Evolutionary conservation across 2,329 filamentous ascomycete genomes (phyloP), one percentile per base, ranked within the genome.

Genomic region (Sporothrix schenckii): DNA sequence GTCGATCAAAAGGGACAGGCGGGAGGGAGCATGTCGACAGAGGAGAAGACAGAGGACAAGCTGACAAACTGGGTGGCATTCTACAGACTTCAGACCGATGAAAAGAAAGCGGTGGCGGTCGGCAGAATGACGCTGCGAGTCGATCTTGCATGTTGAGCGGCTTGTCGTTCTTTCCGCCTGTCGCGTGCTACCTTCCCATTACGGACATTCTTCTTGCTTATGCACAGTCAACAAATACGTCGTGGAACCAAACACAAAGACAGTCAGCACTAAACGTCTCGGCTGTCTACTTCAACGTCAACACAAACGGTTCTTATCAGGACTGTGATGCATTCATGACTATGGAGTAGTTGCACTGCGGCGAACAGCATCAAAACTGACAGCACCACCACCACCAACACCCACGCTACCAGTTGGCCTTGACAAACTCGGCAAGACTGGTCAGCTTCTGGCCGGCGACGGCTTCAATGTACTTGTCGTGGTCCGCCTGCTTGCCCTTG

Each of bases 361-460:
- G 9, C 34, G 34, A 34, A 34, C 34, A 5, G 30, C 30, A 3
- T 30, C 27, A 3, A 34, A 3, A 34, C 27, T 5, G 27, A 34
- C 34, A 7, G 34, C 34, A 7, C 7, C 34, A 34, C 7, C 34
- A 34, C 5, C 34, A 34, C 34, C 34, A 16, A 13, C 56, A 41
- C 56, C 11, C 58, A 0, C 41, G 24, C 58, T 65, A 27, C 60
- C 61, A 66, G 16, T 19, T 50, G 24, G 61, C 44, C 74, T 76
- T 77, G 71, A 79, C 72, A 61, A 77, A 81, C 61, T 82, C 81
- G 70, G 79, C 79, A 79, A 80, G 83, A 3, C 79, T 82, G 2
- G 80, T 82, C 72, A 80, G 76, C 73, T 77, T 76, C 60, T 83
- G 80, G 69, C 78, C 78, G 69, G 82, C 66, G 70, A 80, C 72